These are phyloP conservation scores for Phyllosticta citrichinensis DNA, from an alignment of 2,329 filamentous ascomycete species.

Conservation along the genomic window DNA sequence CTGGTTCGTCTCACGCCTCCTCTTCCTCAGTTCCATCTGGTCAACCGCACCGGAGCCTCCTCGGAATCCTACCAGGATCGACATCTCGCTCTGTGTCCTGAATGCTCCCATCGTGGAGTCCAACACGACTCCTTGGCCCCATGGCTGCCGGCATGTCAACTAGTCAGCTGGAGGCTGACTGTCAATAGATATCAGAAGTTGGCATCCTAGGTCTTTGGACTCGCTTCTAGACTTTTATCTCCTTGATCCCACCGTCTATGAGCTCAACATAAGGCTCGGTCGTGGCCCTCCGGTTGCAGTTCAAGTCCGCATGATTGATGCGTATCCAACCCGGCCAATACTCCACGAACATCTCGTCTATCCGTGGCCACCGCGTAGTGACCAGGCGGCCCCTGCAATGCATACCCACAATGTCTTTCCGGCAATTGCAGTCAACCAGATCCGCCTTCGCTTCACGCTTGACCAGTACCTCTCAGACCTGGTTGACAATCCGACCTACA, in stretches of 20 bases:
- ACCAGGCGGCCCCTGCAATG: slow-evolving; percentile 2
- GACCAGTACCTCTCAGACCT: slow-evolving; percentile 24
- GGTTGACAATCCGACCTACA: slow-evolving; percentile 19
- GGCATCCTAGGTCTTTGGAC: background rate
- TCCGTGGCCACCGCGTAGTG: slow-evolving; percentile 20
- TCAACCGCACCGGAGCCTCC: background rate
- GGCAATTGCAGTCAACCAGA: slow-evolving; percentile 19
- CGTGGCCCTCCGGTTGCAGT: slow-evolving; percentile 22
- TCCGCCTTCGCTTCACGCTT: slow-evolving; percentile 16
- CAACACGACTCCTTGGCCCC: background rate
- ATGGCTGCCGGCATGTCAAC: background rate
- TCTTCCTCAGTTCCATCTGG: background rate
- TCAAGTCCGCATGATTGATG: slow-evolving; percentile 19
- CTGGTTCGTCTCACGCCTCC: slow-evolving; percentile 2
- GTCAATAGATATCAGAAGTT: background rate
- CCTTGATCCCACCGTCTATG: slow-evolving; percentile 14
- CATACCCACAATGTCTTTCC: slow-evolving; percentile 26
- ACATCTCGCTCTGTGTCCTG: background rate
- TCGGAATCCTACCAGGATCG: background rate
- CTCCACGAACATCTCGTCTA: slow-evolving; percentile 28
- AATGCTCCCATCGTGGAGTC: background rate
- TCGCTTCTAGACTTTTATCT: background rate
- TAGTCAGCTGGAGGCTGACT: background rate
- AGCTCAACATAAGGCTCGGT: slow-evolving; percentile 24
- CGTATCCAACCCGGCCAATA: slow-evolving; percentile 12